Evolutionary conservation across 371 early-diverging fungal species (phyloP).

Genomic region (Coemansia sp.): DNA sequence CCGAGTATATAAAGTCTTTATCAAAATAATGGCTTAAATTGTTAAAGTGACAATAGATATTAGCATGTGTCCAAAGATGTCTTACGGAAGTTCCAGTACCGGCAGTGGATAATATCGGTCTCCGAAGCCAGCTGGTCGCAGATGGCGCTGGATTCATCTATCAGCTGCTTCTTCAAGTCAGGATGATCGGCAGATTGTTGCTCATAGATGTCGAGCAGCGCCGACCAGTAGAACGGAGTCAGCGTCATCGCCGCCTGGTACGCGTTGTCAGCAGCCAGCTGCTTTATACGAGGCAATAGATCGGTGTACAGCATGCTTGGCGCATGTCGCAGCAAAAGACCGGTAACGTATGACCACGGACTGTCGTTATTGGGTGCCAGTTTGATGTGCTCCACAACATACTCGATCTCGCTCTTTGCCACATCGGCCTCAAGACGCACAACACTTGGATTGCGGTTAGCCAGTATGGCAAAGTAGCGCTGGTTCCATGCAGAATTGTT

Average conservation of each 20-base stretch:
- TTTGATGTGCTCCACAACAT: slow-evolving; percentile 64
- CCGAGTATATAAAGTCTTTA: slow-evolving; percentile 11
- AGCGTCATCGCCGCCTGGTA: slow-evolving; percentile 7
- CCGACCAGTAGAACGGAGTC: slow-evolving; percentile 64
- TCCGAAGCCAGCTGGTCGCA: slow-evolving; percentile 62
- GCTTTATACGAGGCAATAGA: slow-evolving; percentile 29
- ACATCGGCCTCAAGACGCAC: slow-evolving; percentile 46
- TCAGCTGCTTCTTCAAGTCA: slow-evolving; percentile 49
- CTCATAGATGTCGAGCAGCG: slow-evolving; percentile 69
- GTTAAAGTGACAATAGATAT: neutral
- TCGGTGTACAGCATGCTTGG: slow-evolving; percentile 21
- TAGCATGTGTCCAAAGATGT: neutral
- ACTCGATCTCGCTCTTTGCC: slow-evolving; percentile 65
- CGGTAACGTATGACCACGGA: slow-evolving; percentile 76
- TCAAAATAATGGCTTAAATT: neutral
- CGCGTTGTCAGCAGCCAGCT: slow-evolving; percentile 54
- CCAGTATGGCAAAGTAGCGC: slow-evolving; percentile 72
- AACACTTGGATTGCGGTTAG: slow-evolving; percentile 13
- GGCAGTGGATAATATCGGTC: slow-evolving; percentile 64
- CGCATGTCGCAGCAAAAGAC: slow-evolving; percentile 43
- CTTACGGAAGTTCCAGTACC: slow-evolving; percentile 75
- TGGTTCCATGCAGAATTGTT: slow-evolving; percentile 99
- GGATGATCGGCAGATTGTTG: slow-evolving; percentile 53
- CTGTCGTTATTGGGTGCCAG: slow-evolving; percentile 86
- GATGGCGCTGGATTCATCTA: slow-evolving; percentile 43